Evolutionary conservation across 371 early-diverging fungal genomes (phyloP), one percentile per base, ranked within the genome.

Genomic region (Mortierella sp.): DNA sequence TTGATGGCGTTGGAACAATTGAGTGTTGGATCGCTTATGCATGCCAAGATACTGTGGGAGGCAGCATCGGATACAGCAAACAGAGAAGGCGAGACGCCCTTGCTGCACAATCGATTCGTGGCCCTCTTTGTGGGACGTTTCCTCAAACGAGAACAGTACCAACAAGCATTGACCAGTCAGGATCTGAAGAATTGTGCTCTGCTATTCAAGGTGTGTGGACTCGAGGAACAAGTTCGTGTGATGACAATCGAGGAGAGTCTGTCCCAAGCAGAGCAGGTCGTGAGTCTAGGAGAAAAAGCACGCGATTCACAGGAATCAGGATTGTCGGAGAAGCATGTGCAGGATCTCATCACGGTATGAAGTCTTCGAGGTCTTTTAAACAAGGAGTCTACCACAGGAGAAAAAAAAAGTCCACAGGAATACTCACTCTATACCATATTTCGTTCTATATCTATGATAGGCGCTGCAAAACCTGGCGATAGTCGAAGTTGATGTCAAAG

Each of bases 1-100:
- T 34, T 76, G 44, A 16, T 76, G 52, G 61, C 62, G 0, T 50
- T 76, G 28, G 77, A 76, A 44, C 77, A 76, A 19, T n/a, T 65
- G 8, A 25, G 52, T 3, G 65, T 63, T 0, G 65, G 77, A 1
- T 56, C 51, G 3, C 5, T 54, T n/a, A 54, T 60, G 4, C 69
- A 69, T 29, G 47, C 69, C 1, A 62, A 58, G 19, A 51, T 68
- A 7, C 28, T 76, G 41, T 64, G 69, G 43, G 60, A 62, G 25
- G 57, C 55, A 4, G 65, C 62, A 1, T 31, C 37, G 24, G 41
- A 27, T 7, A 54, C 61, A 19, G 52, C 31, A 7, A 28, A 53
- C 17, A 47, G 60, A 27, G 61, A 56, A 3, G 66, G 69, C 19
- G 43, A 39, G 17, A 40, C 24, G 27, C 54, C 54, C 2, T 39